Evolutionary conservation across 1,284 basidiomycete species (phyloP), one percentile per base, ranked within the genome.

Genomic region (Leccinum fallax): DNA sequence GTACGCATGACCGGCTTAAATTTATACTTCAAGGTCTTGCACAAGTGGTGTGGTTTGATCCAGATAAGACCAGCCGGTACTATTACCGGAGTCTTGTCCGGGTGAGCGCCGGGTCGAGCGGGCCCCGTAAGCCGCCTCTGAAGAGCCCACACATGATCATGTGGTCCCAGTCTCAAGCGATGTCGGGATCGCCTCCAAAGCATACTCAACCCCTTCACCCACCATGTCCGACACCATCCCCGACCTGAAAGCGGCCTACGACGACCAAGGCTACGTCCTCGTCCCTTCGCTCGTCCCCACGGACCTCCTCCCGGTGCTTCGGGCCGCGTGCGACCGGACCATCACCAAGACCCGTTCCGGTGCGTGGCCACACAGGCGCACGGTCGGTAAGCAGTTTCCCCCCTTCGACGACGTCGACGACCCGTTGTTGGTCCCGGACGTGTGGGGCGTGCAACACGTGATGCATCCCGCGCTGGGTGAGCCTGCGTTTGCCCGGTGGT

Each of bases 341-440:
- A 80, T 88, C 21, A 70, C 76, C 30, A 81, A 80, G 43, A 90
- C 90, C 0, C 85, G 92, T 15, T 62, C 77, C 0, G 89, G 89
- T 4, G 65, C 75, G 8, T 94, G 92, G 93, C 77, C 83, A 0
- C 80, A 90, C 66, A 80, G 88, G 2, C 83, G 92, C 52, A 86
- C 87, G 1, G 90, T 94, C 13, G 92, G 93, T 13, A 89, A 88
- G 64, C 90, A 92, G 71, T 94, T 94, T 67, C 92, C 93, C 1
- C 92, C 92, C 0, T 94, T 82, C 69, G 85, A 81, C 8, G 28
- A 28, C 55, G 76, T 26, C 56, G 65, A 66, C 46, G 51, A 83
- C 34, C 80, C 80, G 38, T 43, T 19, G 40, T 43, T 43, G 5
- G 75, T 82, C 55, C 81, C 82, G 1, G 90, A 93, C 73, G 85